These are phyloP conservation scores for Ascochyta rabiei DNA, from an alignment of 2,329 filamentous ascomycete species.

Conservation along the genomic window DNA sequence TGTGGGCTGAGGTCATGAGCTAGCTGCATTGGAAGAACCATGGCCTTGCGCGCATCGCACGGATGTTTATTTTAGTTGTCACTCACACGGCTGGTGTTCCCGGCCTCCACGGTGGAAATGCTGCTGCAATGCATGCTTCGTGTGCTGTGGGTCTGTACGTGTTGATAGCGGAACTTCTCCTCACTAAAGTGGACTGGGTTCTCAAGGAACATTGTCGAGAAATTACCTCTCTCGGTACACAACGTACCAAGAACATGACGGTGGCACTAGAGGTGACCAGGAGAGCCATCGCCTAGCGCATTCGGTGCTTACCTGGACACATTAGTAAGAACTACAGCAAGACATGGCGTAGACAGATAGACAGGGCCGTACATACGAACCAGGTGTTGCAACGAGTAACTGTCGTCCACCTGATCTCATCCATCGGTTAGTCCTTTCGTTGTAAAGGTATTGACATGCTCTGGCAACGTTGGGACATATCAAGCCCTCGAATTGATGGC, in stretches of 20 bases:
- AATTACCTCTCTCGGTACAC: not conserved
- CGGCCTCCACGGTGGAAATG: not conserved
- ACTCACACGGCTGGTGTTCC: not conserved
- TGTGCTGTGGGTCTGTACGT: not conserved
- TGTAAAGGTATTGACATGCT: not conserved
- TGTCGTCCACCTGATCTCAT: not conserved
- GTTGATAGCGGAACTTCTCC: constrained; percentile 7
- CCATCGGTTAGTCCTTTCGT: not conserved
- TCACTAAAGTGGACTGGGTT: not conserved
- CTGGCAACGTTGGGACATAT: not conserved
- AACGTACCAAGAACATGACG: not conserved
- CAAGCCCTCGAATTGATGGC: not conserved
- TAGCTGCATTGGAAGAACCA: not conserved
- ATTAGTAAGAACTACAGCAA: not conserved
- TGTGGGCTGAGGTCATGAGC: constrained; percentile 5
- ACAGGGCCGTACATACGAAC: not conserved
- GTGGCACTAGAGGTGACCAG: not conserved
- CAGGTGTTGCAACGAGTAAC: not conserved
- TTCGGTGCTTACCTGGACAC: not conserved
- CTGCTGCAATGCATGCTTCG: constrained; percentile 4
- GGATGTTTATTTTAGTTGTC: constrained; percentile 1
- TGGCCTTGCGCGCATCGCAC: not conserved
- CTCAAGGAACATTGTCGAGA: not conserved
- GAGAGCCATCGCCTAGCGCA: not conserved
- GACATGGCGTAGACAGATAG: not conserved